Conservation (phyloP, 345 rosid genomes). For the Populus deltoides region DNA sequence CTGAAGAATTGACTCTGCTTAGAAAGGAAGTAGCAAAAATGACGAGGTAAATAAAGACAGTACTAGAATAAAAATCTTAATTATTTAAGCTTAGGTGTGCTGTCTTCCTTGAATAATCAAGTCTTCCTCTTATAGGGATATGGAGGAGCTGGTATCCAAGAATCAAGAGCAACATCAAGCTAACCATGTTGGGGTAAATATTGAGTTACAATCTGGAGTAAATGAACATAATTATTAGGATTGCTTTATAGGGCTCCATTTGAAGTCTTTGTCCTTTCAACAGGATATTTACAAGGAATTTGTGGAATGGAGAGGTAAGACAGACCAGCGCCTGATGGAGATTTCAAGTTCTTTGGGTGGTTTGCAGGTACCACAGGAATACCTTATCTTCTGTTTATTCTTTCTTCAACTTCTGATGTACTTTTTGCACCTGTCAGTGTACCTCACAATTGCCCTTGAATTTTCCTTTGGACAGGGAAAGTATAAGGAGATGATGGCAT, state of each 20-base stretch:
- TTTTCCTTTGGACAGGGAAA: constrained; percentile 38
- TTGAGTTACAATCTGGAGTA: constrained; percentile 13
- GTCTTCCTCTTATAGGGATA: constrained; percentile 38
- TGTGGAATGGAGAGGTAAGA: constrained; percentile 55
- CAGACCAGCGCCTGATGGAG: constrained; percentile 54
- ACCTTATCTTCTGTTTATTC: neutral
- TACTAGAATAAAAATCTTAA: neutral
- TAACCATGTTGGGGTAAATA: constrained; percentile 51
- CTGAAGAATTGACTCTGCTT: constrained; percentile 45
- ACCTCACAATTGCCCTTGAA: neutral
- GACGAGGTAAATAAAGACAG: constrained; percentile 32
- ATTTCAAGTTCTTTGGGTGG: constrained; percentile 64
- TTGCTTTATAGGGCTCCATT: constrained; percentile 1
- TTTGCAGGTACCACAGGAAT: constrained; percentile 55
- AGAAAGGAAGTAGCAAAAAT: constrained; percentile 55
- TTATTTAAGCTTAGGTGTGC: neutral
- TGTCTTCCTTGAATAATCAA: neutral
- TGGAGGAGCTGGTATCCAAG: constrained; percentile 47
- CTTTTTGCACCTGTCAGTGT: neutral
- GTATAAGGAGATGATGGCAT: constrained; percentile 50
- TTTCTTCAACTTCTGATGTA: neutral
- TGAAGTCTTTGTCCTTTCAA: constrained; percentile 2
- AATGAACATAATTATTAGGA: neutral
- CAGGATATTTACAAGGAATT: constrained; percentile 60
- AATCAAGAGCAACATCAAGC: constrained; percentile 48